Evolutionary conservation across 2,329 filamentous ascomycete species (phyloP), one percentile per base, ranked within the genome.

Genomic region (Onygenales sp.): DNA sequence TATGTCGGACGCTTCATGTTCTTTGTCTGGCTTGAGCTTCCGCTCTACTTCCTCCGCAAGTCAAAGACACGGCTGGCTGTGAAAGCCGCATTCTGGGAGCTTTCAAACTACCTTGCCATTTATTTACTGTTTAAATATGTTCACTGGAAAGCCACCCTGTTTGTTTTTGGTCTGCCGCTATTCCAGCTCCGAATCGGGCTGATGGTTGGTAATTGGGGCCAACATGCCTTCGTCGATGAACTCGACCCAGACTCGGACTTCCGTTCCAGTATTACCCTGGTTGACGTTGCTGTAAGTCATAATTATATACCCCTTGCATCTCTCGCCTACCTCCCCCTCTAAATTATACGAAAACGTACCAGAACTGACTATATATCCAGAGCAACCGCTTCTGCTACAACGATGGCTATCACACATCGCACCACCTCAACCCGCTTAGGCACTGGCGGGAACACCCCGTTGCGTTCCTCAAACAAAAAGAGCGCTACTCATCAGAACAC

Each of bases 121-220:
- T 76, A 75, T 61, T 61, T 74, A 44, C 67, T 83, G 57, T 78
- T 77, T 54, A 69, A 64, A 6, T 67, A 77, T 47, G 63, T 65
- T 39, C 80, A 83, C 65, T 64, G 74, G 17, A 71, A 71, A 2
- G 80, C 86, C 0, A 80, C 85, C 0, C 63, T 81, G 4, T 88
- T 85, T 60, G 82, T 82, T 0, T 77, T 88, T 32, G 61, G 90
- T 1, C 63, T 89, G 1, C 87, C 87, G 0, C 74, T 91, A 17
- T 59, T 79, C 2, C 67, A 85, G 33, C 77, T 91, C 68, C 78
- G 87, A 0, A 60, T 88, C 14, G 87, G 83, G 0, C 67, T 92
- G 57, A 92, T 91, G 87, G 77, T 87, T 6, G 87, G 87, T 1
- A 92, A 92, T 64, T 92, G 86, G 86, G 87, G 86, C 3, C 87